Evolutionary conservation across 2,329 filamentous ascomycete genomes (phyloP).

Genomic region (Colletotrichum aenigma): DNA sequence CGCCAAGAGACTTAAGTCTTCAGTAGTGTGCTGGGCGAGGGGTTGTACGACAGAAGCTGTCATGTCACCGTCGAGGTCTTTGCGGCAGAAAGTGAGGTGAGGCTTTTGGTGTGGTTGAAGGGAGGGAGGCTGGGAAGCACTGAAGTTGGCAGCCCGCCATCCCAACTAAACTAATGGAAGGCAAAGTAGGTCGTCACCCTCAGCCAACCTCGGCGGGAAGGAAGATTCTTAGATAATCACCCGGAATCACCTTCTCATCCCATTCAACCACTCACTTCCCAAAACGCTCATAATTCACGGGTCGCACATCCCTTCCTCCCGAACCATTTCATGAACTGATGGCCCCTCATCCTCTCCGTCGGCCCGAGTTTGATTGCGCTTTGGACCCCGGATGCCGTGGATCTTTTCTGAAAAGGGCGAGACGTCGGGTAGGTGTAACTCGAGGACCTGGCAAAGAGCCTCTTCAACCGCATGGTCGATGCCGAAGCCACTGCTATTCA

Average conservation of each 20-base stretch:
- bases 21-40: neutral
- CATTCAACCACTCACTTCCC: neutral
- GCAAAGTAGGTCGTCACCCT: neutral
- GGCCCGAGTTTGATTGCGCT: constrained; percentile 3
- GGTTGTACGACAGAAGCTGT: neutral
- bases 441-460: constrained; percentile 11
- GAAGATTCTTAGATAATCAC: neutral
- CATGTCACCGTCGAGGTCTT: constrained; percentile 3
- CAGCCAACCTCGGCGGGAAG: neutral
- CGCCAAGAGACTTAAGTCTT: neutral
- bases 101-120: neutral
- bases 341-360: neutral
- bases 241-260: neutral
- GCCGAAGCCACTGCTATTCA: neutral
- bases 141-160: neutral
- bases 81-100: neutral
- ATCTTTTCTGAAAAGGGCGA: neutral
- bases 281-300: neutral
- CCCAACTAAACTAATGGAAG: neutral
- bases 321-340: neutral
- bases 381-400: neutral
- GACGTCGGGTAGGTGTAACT: neutral
- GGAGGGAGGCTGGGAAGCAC: neutral
- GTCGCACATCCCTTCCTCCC: neutral
- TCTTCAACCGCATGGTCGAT: neutral